Percentiles rank a stretch among this genome's conserved stretches.
These are phyloP conservation scores for Aspergillus floridensis DNA, from an alignment of 2,329 filamentous ascomycete genomes.

Conservation along the genomic window DNA sequence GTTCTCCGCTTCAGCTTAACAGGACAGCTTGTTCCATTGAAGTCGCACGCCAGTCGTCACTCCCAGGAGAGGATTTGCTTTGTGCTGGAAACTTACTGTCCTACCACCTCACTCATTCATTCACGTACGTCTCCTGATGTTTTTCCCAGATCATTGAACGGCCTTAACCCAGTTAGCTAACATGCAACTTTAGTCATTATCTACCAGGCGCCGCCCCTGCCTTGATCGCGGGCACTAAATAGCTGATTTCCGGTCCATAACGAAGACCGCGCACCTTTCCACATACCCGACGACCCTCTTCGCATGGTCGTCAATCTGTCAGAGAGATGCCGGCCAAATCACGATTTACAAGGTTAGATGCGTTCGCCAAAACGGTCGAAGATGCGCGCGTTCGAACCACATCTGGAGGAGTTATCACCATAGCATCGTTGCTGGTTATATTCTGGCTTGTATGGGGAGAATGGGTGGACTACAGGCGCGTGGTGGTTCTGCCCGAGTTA, in stretches of 20 bases:
- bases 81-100: background rate
- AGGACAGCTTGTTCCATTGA: conserved; percentile 16
- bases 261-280: conserved; percentile 9
- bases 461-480: conserved; percentile 87
- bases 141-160: background rate
- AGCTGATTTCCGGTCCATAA: conserved; percentile 14
- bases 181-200: background rate
- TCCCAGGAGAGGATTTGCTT: conserved; percentile 1
- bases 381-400: conserved; percentile 95
- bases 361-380: conserved; percentile 98
- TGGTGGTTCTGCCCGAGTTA: conserved; percentile 85
- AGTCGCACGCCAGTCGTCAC: conserved; percentile 8
- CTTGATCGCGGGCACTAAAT: conserved; percentile 10
- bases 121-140: background rate
- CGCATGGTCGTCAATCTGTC: conserved; percentile 30
- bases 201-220: conserved; percentile 6
- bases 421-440: conserved; percentile 83
- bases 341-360: conserved; percentile 92
- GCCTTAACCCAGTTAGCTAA: conserved; percentile 1
- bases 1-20: conserved; percentile 9
- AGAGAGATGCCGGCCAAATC: conserved; percentile 78
- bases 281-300: conserved; percentile 3
- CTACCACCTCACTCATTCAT: background rate
- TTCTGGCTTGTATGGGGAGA: conserved; percentile 89
- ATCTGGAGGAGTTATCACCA: conserved; percentile 91